Evolutionary conservation across 345 rosid genomes (phyloP).

Genomic region (Salix exigua): DNA sequence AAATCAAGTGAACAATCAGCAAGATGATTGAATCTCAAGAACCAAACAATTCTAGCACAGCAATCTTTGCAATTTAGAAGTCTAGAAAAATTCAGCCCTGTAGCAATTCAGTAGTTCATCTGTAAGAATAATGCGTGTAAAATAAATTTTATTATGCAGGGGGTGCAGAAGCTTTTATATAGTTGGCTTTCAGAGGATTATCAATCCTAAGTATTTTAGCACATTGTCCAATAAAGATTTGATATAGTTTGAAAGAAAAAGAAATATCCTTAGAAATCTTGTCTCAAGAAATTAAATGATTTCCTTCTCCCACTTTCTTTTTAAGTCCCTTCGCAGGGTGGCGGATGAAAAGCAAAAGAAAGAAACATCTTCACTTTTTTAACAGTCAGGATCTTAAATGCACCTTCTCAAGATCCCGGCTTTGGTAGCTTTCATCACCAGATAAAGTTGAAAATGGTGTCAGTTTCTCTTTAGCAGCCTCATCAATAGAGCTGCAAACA

Average conservation of each 20-base stretch:
- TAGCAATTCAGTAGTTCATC: background rate
- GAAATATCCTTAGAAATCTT: background rate
- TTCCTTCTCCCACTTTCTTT: background rate
- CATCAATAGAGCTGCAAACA: constrained; percentile 67
- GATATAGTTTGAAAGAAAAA: background rate
- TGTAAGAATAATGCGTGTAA: background rate
- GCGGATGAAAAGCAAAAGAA: background rate
- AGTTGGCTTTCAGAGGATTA: too few species aligned
- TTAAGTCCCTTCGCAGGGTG: background rate
- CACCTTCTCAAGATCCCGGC: constrained; percentile 98
- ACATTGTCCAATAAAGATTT: background rate
- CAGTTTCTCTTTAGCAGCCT: constrained; percentile 71
- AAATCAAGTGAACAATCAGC: constrained; percentile 17
- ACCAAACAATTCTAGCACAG: constrained; percentile 1
- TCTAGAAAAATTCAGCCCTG: background rate
- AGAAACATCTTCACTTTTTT: background rate
- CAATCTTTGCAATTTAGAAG: background rate
- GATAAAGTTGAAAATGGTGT: constrained; percentile 70
- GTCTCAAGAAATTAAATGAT: background rate
- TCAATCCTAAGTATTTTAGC: background rate
- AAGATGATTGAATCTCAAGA: constrained; percentile 7
- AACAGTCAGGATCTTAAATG: background rate
- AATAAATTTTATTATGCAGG: too few species aligned
- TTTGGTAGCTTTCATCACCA: constrained; percentile 87
- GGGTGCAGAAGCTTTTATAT: too few species aligned